Base-by-base conservation (phyloP, 805 yeast species). In the Suhomyces sp. region DNA sequence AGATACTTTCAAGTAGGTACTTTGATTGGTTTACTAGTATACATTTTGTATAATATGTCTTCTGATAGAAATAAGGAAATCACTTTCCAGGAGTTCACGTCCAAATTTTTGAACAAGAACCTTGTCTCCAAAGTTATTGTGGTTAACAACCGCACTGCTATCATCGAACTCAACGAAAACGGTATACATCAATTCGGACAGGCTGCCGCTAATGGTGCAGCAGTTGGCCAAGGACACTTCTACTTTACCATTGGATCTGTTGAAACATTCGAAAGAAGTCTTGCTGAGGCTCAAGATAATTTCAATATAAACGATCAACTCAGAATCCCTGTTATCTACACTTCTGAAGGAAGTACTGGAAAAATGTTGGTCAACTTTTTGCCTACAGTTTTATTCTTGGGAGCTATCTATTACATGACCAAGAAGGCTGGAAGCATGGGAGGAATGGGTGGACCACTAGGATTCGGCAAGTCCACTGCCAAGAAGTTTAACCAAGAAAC, bases 61-160 rank as follows among this genome's bases (percentile, higher is more conserved):
- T 57, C 50, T 22, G 69, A 65, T 7, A 29, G 20, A 35, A 44
- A 55, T 35, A 63, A 65, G 47, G 91, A 89, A 62, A 76, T 93
- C 53, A 84, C 97, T 2, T 94, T 91, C 86, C 98, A 94, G 72
- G 96, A 93, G 63, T 93, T 94, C 73, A 80, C 89, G 41, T 75
- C 85, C 4, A 77, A 84, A 45, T 85, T 85, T 61, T 76, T 94
- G 54, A 88, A 86, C 55, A 87, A 84, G 60, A 91, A 91, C 4
- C 77, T 83, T 43, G 99, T 94, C 12, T 78, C 83, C 45, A 82
- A 80, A 57, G 75, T 94, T 48, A 69, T 83, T 17, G 92, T 94
- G 6, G 83, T 89, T 27, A 93, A 94, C 72, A 86, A 87, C 60
- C 75, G 82, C 10, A 78, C 79, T 46, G 99, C 90, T 6, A 80